Base-by-base conservation (phyloP, 768 basidiomycete species). In the Coprinellus micaceus region DNA sequence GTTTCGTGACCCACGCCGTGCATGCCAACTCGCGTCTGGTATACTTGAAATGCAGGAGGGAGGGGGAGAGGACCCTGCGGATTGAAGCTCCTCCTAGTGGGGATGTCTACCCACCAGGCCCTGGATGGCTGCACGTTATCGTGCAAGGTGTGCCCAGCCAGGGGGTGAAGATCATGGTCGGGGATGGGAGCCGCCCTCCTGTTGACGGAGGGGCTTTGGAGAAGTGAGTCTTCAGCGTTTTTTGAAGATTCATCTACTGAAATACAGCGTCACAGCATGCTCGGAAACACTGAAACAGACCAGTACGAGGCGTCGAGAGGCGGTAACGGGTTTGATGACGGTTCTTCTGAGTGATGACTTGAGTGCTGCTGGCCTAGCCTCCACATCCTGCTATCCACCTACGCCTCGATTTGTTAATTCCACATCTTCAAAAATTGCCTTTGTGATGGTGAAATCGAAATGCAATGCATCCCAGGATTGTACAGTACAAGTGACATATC, bases 11-110 rank as follows among this genome's bases (percentile, higher is more conserved):
- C 3, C 90, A 91, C 63, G 82, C 84, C 15, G 80, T 85, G 28
- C 89, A 91, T 63, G 80, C 86, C 19, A 90, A 90, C 67, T 82
- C 82, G 21, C 85, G 90, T n/a, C 68, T 87, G 29, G 88, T 92
- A 21, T 86, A 86, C 62, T 75, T 96, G 52, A 17, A 54, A 54
- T 33, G 61, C 0, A 74, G 77, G 9, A 71, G 75, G 50, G 75
- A 79, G 25, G 65, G 75, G 6, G 28, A n/a, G 9, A 29, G n/a
- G 53, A 75, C 74, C 3, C 67, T 96, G 44, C 77, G 73, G 44
- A 69, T 91, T n/a, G 72, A 71, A 2, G 84, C 83, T 1, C 91
- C 91, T 2, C 86, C 88, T 2, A 74, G 82, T 62, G 76, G 77
- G 1, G 73, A 72, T 51, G 66, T 91, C 15, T 91, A 91, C 58